Conservation (phyloP, 2,329 filamentous ascomycete species). For the Fusarium buxicola region DNA sequence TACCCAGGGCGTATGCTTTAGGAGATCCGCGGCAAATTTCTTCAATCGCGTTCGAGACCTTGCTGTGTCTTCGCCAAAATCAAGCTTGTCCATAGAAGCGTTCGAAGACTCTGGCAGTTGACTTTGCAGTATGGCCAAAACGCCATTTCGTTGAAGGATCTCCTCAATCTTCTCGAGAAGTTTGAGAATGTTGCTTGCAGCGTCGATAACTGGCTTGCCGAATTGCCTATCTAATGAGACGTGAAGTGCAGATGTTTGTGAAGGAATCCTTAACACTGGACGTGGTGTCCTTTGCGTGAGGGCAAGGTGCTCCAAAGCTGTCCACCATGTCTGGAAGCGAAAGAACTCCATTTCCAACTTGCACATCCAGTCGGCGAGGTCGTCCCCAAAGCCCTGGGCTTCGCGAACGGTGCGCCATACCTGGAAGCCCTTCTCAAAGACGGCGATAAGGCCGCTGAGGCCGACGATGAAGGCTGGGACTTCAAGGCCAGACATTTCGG, state of each 20-base stretch:
- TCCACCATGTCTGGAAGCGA: neutral
- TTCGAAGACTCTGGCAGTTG: rapidly evolving
- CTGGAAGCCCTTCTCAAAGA: neutral
- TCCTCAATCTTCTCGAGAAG: neutral
- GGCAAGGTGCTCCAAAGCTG: neutral
- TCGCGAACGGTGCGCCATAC: neutral
- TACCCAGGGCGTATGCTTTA: constrained; percentile 5
- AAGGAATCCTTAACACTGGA: neutral
- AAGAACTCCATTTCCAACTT: constrained; percentile 12
- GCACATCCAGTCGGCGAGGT: constrained; percentile 7
- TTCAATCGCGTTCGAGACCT: neutral
- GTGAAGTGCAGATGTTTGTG: neutral
- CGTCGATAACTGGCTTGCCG: neutral
- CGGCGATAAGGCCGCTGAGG: neutral
- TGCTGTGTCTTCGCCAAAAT: rapidly evolving
- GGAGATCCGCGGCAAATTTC: neutral
- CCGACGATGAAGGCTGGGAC: neutral
- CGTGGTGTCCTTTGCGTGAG: neutral
- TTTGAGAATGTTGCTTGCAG: neutral
- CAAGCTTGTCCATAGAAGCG: rapidly evolving
- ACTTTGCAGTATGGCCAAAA: neutral
- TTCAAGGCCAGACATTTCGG: neutral
- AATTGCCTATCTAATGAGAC: constrained; percentile 1
- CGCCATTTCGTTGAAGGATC: neutral
- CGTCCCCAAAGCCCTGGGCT: neutral